phyloP scores from a whole-genome alignment of 192 early-diverging fungal genomes.

The Lobosporangium transversale region DNA sequence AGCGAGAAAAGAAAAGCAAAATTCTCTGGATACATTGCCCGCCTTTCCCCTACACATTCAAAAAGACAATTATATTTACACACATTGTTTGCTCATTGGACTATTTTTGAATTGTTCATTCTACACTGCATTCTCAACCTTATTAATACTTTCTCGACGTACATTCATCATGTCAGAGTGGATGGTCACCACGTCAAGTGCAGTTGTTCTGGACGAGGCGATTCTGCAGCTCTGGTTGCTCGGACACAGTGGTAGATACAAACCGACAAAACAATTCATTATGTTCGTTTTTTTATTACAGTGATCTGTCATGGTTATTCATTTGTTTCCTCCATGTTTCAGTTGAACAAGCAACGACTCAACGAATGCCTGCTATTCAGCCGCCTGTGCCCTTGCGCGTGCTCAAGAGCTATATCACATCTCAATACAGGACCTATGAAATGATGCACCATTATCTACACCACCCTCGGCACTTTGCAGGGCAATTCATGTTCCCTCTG shows the following conservation, averaged over 20 bases:
- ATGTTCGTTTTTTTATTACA: not conserved
- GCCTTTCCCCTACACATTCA: no score
- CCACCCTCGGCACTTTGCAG: conserved; percentile 50
- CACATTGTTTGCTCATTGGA: no score
- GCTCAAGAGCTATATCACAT: conserved; percentile 47
- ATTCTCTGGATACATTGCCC: no score
- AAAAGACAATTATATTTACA: no score
- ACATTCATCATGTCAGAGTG: conserved; percentile 49
- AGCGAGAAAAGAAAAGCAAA: no score
- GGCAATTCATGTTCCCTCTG: conserved; percentile 52
- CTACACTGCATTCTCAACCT: no score
- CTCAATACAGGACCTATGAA: conserved; percentile 51
- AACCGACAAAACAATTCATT: not conserved
- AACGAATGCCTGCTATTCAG: conserved; percentile 39
- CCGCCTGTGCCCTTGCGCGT: conserved; percentile 42
- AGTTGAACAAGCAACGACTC: conserved; percentile 47
- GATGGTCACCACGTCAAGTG: conserved; percentile 49
- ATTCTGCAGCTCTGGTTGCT: conserved; percentile 46
- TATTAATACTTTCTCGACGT: no score
- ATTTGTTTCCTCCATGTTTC: not conserved
- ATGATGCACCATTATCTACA: conserved; percentile 55
- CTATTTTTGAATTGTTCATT: no score
- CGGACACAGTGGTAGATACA: conserved; percentile 34
- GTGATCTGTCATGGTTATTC: not conserved
- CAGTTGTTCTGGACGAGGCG: conserved; percentile 51